These are phyloP conservation scores for Saccharomyces hybrid DNA, from an alignment of 1,139 yeast genomes.

Conservation along the genomic window DNA sequence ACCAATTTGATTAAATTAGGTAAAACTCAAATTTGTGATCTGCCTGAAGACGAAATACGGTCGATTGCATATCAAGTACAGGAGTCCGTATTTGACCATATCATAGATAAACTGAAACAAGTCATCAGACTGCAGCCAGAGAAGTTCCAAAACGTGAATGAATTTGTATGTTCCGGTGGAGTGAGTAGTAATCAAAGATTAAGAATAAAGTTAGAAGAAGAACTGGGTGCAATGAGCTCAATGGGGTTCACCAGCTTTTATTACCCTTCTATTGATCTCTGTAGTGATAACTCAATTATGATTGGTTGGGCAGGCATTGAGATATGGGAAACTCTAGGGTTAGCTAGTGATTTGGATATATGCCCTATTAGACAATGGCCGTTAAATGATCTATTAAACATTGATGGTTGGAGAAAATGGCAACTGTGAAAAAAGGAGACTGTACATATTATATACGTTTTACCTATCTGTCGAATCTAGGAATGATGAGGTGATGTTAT, in stretches of 20 bases:
- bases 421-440: neutral
- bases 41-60: constrained; percentile 22
- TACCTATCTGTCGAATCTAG: constrained; percentile 34
- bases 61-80: constrained; percentile 60
- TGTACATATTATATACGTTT: neutral
- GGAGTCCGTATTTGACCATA: constrained; percentile 60
- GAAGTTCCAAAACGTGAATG: constrained; percentile 39
- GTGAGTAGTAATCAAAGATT: constrained; percentile 72
- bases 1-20: constrained; percentile 24
- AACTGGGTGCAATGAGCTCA: constrained; percentile 24
- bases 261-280: constrained; percentile 65
- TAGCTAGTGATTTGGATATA: constrained; percentile 45
- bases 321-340: constrained; percentile 47
- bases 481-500: constrained; percentile 47
- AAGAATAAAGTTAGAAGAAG: constrained; percentile 41
- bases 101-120: constrained; percentile 53
- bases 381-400: constrained; percentile 39
- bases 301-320: constrained; percentile 97
- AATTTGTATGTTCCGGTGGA: constrained; percentile 86
- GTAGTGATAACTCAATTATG: constrained; percentile 96
- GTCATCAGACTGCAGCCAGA: constrained; percentile 41
- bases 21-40: constrained; percentile 7
- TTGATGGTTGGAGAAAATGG: constrained; percentile 44
- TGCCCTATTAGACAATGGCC: constrained; percentile 75
- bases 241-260: constrained; percentile 35